Base-by-base conservation (phyloP, 805 yeast genomes). In the Blastobotrys chiropterorum region DNA sequence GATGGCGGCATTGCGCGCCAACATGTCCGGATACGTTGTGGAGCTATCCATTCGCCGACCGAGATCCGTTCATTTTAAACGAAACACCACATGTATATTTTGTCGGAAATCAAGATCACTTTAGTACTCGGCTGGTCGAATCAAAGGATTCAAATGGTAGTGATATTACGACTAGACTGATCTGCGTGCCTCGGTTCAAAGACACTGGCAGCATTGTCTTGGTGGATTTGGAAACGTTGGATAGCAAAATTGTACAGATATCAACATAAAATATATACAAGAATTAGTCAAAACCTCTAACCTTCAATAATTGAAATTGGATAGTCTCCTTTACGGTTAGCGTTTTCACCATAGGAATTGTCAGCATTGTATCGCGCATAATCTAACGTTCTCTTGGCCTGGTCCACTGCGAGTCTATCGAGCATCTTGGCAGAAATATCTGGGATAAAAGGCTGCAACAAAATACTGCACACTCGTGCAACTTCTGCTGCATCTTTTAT, bases 21-120 rank as follows among this genome's bases (percentile, higher is more conserved):
- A 90, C 97, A 0, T 95, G 97, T 0, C 99, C 99, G 0, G 98
- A 94, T 62, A 94, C 99, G 0, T 69, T 94, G 43, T 85, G 90
- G 76, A 83, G 95, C 58, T 90, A 88, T 60, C 97, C 99, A 0
- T 90, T 76, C 61, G 76, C 77, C 8, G 79, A 81, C 21, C 61
- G 64, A 1, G 98, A 94, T 66, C 98, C 98, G 2, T 89, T 92
- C 66, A 70, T 94, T n/a, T 53, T 71, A 7, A 71, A 71, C 7
- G 87, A 86, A 61, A 80, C 86, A 15, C 98, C 98, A 0, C 90
- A 89, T 64, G 84, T 90, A 2, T 89, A 86, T 62, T 81, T 88
- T 59, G 88, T 80, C 2, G 98, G 97, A 0, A 92, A 90, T 63
- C 96, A 89, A 66, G 79, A 83, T 0, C 63, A 66, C 31, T 89